Conservation (phyloP, 1,284 basidiomycete species). For the Puccinia horiana region DNA sequence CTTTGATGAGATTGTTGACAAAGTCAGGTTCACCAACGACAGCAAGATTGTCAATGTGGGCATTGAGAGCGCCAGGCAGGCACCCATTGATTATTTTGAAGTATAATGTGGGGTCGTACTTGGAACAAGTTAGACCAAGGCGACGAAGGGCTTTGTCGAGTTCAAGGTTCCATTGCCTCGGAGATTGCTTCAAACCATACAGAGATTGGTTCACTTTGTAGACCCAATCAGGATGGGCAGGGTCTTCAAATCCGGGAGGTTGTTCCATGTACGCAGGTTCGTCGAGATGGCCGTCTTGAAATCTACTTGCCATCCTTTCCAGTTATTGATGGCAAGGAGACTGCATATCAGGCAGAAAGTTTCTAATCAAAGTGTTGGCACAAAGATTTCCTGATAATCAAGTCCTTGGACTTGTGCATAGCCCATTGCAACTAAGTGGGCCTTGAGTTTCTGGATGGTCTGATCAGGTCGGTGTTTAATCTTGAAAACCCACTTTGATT, state of each 20-base stretch:
- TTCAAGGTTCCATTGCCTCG: conserved; percentile 24
- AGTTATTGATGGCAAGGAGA: conserved; percentile 7
- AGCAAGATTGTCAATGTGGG: background rate
- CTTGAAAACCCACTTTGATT: conserved; percentile 24
- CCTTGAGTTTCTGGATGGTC: too few relatives aligned
- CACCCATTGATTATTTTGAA: background rate
- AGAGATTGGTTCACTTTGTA: conserved; percentile 30
- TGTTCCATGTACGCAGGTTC: background rate
- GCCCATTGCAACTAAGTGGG: too few relatives aligned
- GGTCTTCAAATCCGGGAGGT: conserved; percentile 2
- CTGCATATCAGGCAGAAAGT: conserved; percentile 13
- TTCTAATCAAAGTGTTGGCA: background rate
- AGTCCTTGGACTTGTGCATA: too few relatives aligned
- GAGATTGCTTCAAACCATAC: conserved; percentile 47
- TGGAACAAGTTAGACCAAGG: background rate
- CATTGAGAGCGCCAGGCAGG: background rate
- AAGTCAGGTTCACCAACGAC: background rate
- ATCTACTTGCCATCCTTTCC: conserved; percentile 35
- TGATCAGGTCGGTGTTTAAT: too few relatives aligned
- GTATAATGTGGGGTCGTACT: conserved; percentile 37
- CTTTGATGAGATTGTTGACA: background rate
- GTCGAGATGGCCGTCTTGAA: conserved; percentile 24
- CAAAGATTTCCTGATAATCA: conserved; percentile 23
- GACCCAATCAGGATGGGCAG: background rate
- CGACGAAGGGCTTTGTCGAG: conserved; percentile 1